Evolutionary conservation across 2,329 filamentous ascomycete species (phyloP).

Genomic region (Cercospora janseana): DNA sequence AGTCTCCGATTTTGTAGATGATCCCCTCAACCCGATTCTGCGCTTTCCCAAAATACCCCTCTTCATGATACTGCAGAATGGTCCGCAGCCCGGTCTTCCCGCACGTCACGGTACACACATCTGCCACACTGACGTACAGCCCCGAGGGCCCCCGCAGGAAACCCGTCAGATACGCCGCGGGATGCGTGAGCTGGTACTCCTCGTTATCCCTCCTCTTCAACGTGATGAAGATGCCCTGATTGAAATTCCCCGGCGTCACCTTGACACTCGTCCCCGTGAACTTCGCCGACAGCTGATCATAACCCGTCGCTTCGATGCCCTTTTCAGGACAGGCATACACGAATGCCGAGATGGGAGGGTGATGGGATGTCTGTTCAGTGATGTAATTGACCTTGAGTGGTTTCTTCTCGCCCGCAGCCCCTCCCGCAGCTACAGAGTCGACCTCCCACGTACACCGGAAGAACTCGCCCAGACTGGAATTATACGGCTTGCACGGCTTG

Average conservation of each 20-base stretch:
- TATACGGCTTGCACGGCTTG: constrained; percentile 98
- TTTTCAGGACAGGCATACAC: constrained; percentile 89
- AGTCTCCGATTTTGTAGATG: constrained; percentile 79
- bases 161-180: constrained; percentile 86
- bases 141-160: constrained; percentile 69
- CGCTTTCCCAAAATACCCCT: constrained; percentile 87
- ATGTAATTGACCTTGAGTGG: constrained; percentile 83
- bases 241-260: constrained; percentile 87
- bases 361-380: constrained; percentile 96
- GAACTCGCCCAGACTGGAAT: constrained; percentile 94
- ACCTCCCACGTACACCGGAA: constrained; percentile 98
- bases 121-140: constrained; percentile 86
- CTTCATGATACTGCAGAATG: constrained; percentile 89
- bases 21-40: constrained; percentile 91
- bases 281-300: constrained; percentile 94
- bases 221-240: constrained; percentile 92
- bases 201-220: constrained; percentile 77
- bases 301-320: constrained; percentile 82
- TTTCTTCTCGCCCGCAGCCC: constrained; percentile 36
- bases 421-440: constrained; percentile 66
- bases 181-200: constrained; percentile 92
- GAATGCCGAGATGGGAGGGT: constrained; percentile 95
- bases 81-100: constrained; percentile 86
- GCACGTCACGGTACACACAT: constrained; percentile 84
- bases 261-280: constrained; percentile 95